Evolutionary conservation across 257 asterid genomes (phyloP).

Genomic region (Ajuga chamaepitys): DNA sequence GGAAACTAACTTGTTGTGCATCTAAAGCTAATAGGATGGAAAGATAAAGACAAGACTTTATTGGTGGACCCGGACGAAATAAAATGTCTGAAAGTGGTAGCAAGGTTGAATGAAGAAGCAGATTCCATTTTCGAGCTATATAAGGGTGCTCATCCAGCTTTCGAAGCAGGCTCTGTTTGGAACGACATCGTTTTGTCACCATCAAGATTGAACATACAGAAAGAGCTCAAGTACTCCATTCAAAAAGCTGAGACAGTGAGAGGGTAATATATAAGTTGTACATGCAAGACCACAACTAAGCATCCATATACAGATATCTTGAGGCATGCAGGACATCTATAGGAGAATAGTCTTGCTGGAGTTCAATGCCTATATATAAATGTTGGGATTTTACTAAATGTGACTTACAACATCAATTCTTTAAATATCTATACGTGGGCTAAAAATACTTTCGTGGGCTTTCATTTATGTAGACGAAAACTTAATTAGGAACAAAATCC

Average conservation of each 20-base stretch:
- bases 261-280: constrained; percentile 2
- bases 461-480: too few relatives aligned
- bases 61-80: constrained; percentile 93
- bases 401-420: too few relatives aligned
- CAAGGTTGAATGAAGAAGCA: constrained; percentile 58
- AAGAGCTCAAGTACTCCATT: constrained; percentile 81
- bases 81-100: constrained; percentile 39
- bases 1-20: not conserved
- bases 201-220: constrained; percentile 84
- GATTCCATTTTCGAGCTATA: constrained; percentile 71
- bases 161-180: constrained; percentile 78
- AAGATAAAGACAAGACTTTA: constrained; percentile 77
- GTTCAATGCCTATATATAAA: too few relatives aligned
- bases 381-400: too few relatives aligned
- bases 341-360: too few relatives aligned
- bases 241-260: constrained; percentile 60
- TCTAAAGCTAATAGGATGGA: constrained; percentile 86
- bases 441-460: too few relatives aligned
- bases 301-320: too few relatives aligned
- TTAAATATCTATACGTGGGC: too few relatives aligned
- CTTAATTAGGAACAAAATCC: too few relatives aligned
- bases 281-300: too few relatives aligned
- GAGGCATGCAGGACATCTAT: too few relatives aligned
- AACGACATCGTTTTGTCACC: constrained; percentile 93
- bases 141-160: constrained; percentile 63